Evolutionary conservation across 768 basidiomycete species (phyloP).

Genomic region (Lactarius pseudohatsudake): DNA sequence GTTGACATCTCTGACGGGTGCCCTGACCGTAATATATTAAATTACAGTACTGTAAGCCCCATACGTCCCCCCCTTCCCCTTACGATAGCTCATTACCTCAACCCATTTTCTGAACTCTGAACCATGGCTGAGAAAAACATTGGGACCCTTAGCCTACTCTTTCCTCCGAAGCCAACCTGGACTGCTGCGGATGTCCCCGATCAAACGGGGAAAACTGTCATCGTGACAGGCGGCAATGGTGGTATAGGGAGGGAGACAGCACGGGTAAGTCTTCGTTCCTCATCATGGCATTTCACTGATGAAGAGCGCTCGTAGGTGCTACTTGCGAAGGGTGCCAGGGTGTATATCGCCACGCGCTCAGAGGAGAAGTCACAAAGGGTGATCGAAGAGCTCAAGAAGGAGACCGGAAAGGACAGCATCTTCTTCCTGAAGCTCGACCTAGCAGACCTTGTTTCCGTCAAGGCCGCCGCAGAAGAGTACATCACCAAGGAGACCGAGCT

Average conservation of each 20-base stretch:
- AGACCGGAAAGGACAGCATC: conserved; percentile 25
- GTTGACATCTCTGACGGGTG: no score
- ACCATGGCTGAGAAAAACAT: conserved; percentile 19
- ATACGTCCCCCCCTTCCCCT: no score
- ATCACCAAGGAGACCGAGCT: conserved; percentile 31
- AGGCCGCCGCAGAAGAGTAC: conserved; percentile 39
- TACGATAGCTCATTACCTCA: neutral
- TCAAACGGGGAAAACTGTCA: conserved; percentile 32
- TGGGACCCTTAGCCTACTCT: conserved; percentile 12
- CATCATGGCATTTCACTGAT: neutral
- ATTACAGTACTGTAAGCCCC: no score
- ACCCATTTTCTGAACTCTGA: neutral
- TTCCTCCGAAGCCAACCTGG: conserved; percentile 25
- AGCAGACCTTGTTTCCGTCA: conserved; percentile 37
- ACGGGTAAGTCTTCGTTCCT: neutral
- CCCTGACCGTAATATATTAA: no score
- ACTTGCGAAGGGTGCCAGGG: conserved; percentile 34
- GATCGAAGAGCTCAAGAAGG: conserved; percentile 30
- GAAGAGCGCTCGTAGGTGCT: conserved; percentile 29
- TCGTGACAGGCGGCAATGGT: conserved; percentile 33
- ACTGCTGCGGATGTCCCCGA: conserved; percentile 30
- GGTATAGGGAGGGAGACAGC: conserved; percentile 31
- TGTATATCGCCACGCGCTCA: conserved; percentile 36
- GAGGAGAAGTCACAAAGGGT: conserved; percentile 28
- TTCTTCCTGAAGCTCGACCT: conserved; percentile 40